Evolutionary conservation across 2,329 filamentous ascomycete genomes (phyloP).

Genomic region (Whalleya microplaca): DNA sequence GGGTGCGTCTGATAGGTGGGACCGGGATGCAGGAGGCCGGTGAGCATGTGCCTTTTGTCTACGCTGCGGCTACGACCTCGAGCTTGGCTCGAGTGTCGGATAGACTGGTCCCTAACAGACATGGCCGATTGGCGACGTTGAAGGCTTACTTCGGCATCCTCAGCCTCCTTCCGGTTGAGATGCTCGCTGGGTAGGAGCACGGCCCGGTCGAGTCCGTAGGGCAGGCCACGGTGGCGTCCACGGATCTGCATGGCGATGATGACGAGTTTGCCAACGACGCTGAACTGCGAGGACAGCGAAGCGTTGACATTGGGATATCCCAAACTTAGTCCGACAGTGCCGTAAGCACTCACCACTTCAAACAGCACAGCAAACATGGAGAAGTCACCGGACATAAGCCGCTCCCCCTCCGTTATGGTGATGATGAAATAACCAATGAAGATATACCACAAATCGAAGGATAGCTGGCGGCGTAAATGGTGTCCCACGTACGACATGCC

Average conservation of each 20-base stretch:
- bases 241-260: conserved; percentile 72
- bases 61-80: conserved; percentile 35
- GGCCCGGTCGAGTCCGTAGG: conserved; percentile 67
- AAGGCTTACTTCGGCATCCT: conserved; percentile 46
- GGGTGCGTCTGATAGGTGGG: conserved; percentile 27
- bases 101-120: conserved; percentile 30
- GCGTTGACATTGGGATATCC: conserved; percentile 78
- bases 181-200: conserved; percentile 62
- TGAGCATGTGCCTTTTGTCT: conserved; percentile 32
- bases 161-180: conserved; percentile 57
- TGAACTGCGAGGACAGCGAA: conserved; percentile 83
- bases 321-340: conserved; percentile 88
- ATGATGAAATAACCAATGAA: conserved; percentile 94
- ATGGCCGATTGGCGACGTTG: conserved; percentile 42
- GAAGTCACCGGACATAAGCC: conserved; percentile 67
- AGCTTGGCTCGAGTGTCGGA: conserved; percentile 25
- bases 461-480: conserved; percentile 90
- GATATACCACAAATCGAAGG: conserved; percentile 97
- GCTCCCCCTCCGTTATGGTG: conserved; percentile 79
- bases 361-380: conserved; percentile 75
- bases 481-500: conserved; percentile 84
- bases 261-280: conserved; percentile 70
- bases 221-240: conserved; percentile 69
- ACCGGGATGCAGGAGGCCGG: conserved; percentile 36
- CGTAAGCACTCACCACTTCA: conserved; percentile 88